A percentile compares a stretch with the other conserved stretches of the same genome.
These are phyloP conservation scores for Diaporthe sp. DNA, from an alignment of 2,329 filamentous ascomycete genomes.

Conservation along the genomic window DNA sequence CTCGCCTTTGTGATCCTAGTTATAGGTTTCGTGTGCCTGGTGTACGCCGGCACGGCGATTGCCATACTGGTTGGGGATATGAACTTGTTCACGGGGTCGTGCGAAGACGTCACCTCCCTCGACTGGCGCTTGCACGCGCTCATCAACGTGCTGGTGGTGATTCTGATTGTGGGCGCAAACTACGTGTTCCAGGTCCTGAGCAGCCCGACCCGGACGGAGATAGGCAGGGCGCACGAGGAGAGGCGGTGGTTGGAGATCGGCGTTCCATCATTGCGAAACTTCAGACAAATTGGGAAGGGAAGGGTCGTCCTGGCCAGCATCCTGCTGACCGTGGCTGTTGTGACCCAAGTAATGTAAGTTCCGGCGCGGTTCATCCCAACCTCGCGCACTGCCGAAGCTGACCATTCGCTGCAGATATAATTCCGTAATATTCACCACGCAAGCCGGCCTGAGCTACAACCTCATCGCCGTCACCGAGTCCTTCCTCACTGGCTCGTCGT, in stretches of 20 bases:
- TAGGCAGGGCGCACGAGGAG: slow-evolving; percentile 59
- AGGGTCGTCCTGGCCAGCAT: slow-evolving; percentile 54
- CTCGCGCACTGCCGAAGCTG: neutral
- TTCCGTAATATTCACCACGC: slow-evolving; percentile 60
- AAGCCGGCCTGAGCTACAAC: slow-evolving; percentile 49
- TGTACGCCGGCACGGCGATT: slow-evolving; percentile 51
- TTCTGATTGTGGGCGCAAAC: slow-evolving; percentile 62
- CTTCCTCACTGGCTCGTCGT: slow-evolving; percentile 53
- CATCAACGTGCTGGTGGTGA: slow-evolving; percentile 58
- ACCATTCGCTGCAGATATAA: slow-evolving; percentile 57
- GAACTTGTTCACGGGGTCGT: slow-evolving; percentile 55
- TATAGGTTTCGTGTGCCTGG: slow-evolving; percentile 48
- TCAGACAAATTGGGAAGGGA: slow-evolving; percentile 56
- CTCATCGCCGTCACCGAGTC: slow-evolving; percentile 51
- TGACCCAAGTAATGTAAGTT: slow-evolving; percentile 64
- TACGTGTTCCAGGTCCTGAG: slow-evolving; percentile 67
- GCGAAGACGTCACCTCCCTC: slow-evolving; percentile 51
- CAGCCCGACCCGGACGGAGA: slow-evolving; percentile 64
- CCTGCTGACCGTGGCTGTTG: slow-evolving; percentile 57
- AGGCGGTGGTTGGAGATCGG: slow-evolving; percentile 66
- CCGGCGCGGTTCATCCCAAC: neutral
- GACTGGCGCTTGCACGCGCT: slow-evolving; percentile 58
- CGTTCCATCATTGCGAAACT: slow-evolving; percentile 64
- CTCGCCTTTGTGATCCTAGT: slow-evolving; percentile 48
- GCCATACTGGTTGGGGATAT: slow-evolving; percentile 51